Conservation (phyloP, 305 asterid species). For the Fraxinus platypoda region DNA sequence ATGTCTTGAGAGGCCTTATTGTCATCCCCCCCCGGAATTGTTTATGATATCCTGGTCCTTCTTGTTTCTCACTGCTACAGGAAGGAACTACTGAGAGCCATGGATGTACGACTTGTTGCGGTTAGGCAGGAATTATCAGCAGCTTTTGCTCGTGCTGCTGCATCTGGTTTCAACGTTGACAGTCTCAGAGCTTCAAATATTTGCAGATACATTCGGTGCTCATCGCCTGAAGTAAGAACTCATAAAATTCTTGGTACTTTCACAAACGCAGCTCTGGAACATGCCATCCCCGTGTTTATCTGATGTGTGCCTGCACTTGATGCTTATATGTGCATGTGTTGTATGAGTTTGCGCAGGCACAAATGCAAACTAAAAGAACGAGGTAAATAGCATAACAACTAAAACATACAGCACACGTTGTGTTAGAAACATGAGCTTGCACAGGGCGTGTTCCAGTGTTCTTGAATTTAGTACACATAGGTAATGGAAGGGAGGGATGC, state of each 20-base stretch:
- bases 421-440: neutral
- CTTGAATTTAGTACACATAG: neutral
- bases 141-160: constrained; percentile 73
- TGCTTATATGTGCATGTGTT: neutral
- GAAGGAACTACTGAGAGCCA: constrained; percentile 85
- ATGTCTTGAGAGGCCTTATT: neutral
- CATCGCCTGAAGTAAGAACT: constrained; percentile 66
- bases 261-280: neutral
- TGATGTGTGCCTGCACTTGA: neutral
- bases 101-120: constrained; percentile 78
- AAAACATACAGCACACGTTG: neutral
- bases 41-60: constrained; percentile 10
- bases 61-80: constrained; percentile 37
- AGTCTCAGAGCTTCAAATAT: constrained; percentile 70
- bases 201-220: constrained; percentile 75
- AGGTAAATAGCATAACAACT: neutral
- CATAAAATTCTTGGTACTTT: neutral
- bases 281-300: neutral
- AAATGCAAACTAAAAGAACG: neutral
- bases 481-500: neutral
- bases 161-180: constrained; percentile 82
- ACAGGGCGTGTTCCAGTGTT: neutral
- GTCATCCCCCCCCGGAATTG: neutral
- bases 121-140: constrained; percentile 70
- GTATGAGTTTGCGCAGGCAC: neutral